Evolutionary conservation across 176 grass and related monocot species (phyloP).

Genomic region (Oryza longistaminata): DNA sequence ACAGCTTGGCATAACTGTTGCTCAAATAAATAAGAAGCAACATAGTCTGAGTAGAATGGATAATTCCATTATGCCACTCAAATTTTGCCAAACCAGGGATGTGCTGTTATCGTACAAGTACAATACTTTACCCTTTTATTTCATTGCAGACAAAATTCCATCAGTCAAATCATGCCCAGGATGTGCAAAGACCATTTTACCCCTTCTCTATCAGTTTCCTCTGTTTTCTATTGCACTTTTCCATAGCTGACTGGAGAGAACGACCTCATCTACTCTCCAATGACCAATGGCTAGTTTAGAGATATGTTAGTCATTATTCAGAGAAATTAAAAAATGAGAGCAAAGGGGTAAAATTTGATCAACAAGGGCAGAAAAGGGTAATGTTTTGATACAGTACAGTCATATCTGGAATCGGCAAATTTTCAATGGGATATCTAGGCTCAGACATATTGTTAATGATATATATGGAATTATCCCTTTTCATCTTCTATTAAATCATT

Average conservation of each 20-base stretch:
- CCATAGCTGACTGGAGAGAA: background rate
- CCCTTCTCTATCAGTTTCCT: background rate
- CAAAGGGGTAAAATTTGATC: background rate
- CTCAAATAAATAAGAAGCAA: slow-evolving; percentile 2
- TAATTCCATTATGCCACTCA: background rate
- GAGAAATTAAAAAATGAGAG: background rate
- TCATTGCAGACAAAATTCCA: background rate
- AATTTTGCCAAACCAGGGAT: background rate
- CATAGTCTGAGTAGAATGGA: background rate
- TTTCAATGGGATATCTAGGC: background rate
- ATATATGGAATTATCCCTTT: background rate
- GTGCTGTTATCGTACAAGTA: background rate
- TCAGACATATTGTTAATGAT: background rate
- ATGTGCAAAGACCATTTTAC: background rate
- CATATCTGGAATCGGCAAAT: background rate
- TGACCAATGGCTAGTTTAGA: background rate
- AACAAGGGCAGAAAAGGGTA: background rate
- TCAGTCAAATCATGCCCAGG: background rate
- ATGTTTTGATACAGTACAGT: background rate
- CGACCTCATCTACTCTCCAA: background rate
- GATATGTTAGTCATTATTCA: background rate
- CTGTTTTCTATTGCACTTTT: background rate
- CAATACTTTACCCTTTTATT: background rate
- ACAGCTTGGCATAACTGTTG: background rate
- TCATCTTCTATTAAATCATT: slow-evolving; percentile 16